Base-by-base conservation (phyloP, 2,329 filamentous ascomycete species). In the Epichloe baconii region DNA sequence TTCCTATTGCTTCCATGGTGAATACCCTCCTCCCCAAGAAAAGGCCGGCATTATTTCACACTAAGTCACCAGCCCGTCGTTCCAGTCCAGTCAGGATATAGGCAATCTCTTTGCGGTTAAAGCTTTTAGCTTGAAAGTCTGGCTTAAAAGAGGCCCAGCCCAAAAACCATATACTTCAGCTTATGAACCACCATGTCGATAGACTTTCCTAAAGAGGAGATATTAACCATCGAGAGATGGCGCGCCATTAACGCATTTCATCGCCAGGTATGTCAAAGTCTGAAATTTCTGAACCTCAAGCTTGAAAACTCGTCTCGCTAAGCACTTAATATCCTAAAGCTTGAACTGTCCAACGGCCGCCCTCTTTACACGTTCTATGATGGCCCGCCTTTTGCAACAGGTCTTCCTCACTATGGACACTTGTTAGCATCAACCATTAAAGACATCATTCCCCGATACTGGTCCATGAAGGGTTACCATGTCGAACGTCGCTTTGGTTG, bases 391-490 rank as follows among this genome's bases (percentile, higher is more conserved):
- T 88, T 88, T 64, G 83, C 82, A 64, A 95, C 85, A 58, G 85
- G 78, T 52, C 66, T 81, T 17, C 78, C 78, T 54, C 81, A 84
- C 59, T 84, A 77, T 54, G 77, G 77, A 55, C 88, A 95, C 69
- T 72, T 95, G 49, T 76, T 95, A 58, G 86, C 91, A 38, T 95
- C 88, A 19, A 96, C 90, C 47, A 95, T 96, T 72, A 96, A 97
- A 70, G 91, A 96, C 67, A 93, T 95, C 54, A 95, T 97, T 58
- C 89, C 91, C 8, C 77, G 91, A 59, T 97, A 96, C 69, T 96
- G 90, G 88, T 89, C 89, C 48, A 95, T 95, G 90, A 94, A 94
- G 66, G 91, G 91, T 15, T 87, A 83, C 64, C 86, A 95, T 71
- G 90, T 96, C 49, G 88, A 93, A 72, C 80, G 91, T 57, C 80